Conservation (phyloP, 768 basidiomycete species). For the Lentinula detonsa region DNA sequence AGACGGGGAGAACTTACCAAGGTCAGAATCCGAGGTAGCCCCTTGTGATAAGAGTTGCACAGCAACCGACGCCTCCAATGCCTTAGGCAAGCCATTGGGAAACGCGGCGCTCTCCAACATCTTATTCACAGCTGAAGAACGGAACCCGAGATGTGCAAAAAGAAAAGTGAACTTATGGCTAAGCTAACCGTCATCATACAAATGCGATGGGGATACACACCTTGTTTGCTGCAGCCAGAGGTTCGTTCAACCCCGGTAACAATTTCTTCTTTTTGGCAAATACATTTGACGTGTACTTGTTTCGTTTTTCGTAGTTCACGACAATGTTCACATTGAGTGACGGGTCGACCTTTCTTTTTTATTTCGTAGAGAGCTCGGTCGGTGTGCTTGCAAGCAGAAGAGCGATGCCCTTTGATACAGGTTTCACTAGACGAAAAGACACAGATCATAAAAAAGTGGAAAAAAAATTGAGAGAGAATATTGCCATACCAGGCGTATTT, state of each 20-base stretch:
- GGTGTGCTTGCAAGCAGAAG: conserved; percentile 82
- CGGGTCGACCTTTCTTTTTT: conserved; percentile 88
- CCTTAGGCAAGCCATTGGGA: conserved; percentile 69
- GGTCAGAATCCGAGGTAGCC: conserved; percentile 53
- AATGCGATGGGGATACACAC: conserved; percentile 36
- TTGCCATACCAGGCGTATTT: conserved; percentile 77
- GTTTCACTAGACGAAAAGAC: conserved; percentile 53
- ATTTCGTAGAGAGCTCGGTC: conserved; percentile 88
- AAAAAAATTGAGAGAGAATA: conserved; percentile 1
- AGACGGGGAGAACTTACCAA: conserved; percentile 46
- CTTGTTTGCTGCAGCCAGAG: conserved; percentile 48
- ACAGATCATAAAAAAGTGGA: conserved; percentile 3
- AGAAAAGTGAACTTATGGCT: conserved; percentile 37
- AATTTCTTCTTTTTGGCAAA: conserved; percentile 68
- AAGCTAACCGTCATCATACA: conserved; percentile 24
- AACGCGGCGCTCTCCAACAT: conserved; percentile 70
- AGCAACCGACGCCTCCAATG: conserved; percentile 60
- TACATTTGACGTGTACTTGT: conserved; percentile 83
- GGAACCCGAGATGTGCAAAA: conserved; percentile 16
- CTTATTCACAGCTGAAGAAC: conserved; percentile 45
- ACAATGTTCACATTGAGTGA: conserved; percentile 88
- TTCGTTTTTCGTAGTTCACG: conserved; percentile 80
- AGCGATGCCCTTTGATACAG: conserved; percentile 93
- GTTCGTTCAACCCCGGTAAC: conserved; percentile 43
- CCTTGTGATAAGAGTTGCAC: conserved; percentile 39